Evolutionary conservation across 768 basidiomycete species (phyloP).

Genomic region (Boletales sp.): DNA sequence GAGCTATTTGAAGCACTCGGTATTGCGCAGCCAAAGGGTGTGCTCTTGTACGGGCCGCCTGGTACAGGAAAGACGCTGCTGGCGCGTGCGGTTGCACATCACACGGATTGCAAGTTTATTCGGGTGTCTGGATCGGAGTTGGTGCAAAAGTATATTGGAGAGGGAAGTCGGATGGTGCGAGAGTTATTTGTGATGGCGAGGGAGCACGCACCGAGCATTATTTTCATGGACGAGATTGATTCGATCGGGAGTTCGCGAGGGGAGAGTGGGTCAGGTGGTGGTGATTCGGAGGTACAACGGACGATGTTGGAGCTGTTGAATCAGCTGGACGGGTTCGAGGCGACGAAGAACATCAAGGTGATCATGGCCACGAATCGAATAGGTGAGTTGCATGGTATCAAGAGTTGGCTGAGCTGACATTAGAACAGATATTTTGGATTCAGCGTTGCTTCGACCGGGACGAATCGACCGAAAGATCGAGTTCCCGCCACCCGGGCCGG

Average conservation of each 20-base stretch:
- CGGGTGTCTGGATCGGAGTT: constrained; percentile 91
- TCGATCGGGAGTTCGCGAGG: constrained; percentile 93
- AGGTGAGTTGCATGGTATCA: constrained; percentile 37
- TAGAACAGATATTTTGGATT: constrained; percentile 81
- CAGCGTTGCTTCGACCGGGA: constrained; percentile 88
- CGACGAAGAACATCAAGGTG: constrained; percentile 81
- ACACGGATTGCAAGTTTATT: constrained; percentile 98
- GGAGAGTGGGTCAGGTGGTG: constrained; percentile 71
- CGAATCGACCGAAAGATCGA: constrained; percentile 98
- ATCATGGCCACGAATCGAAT: constrained; percentile 99
- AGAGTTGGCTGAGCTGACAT: constrained; percentile 4
- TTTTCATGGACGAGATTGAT: constrained; percentile 99
- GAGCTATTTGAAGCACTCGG: constrained; percentile 95
- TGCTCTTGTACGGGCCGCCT: constrained; percentile 91
- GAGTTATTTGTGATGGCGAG: constrained; percentile 98
- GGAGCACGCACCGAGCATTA: constrained; percentile 96
- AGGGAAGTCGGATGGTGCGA: constrained; percentile 94
- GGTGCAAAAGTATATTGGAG: constrained; percentile 98
- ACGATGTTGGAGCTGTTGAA: constrained; percentile 90
- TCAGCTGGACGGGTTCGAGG: constrained; percentile 85
- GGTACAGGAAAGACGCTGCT: constrained; percentile 96
- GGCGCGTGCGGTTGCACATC: constrained; percentile 93
- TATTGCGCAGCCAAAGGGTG: constrained; percentile 96
- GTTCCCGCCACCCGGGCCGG: constrained; percentile 96
- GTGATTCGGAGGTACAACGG: constrained; percentile 86